Percentiles rank a stretch among this genome's conserved stretches.
These are phyloP conservation scores for Hymenoscyphus occultus DNA, from an alignment of 2,329 filamentous ascomycete species.

Conservation along the genomic window DNA sequence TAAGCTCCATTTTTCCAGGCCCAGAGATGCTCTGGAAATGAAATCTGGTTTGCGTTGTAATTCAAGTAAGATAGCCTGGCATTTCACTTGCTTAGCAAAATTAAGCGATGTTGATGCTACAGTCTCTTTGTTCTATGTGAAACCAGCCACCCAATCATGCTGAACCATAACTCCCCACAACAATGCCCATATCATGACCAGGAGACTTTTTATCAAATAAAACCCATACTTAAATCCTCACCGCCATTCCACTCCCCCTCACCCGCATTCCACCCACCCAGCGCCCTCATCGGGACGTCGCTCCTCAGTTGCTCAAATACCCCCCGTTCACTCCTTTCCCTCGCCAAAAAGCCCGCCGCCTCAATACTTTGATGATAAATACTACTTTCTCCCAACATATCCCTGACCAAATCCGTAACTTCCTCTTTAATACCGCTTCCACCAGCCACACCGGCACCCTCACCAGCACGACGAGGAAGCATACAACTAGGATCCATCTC, in stretches of 20 bases:
- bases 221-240: conserved; percentile 1
- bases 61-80: too few relatives aligned
- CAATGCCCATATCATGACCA: background rate
- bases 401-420: background rate
- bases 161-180: background rate
- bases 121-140: background rate
- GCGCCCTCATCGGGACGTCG: background rate
- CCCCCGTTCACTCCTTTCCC: background rate
- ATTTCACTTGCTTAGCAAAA: too few relatives aligned
- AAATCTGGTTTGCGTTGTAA: too few relatives aligned
- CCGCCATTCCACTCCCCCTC: conserved; percentile 5
- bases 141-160: background rate
- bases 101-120: background rate
- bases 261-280: background rate
- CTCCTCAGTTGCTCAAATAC: background rate
- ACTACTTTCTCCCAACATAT: conserved; percentile 7
- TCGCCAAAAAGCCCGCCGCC: background rate
- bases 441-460: background rate
- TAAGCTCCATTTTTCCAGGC: too few relatives aligned
- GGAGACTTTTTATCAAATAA: background rate
- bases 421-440: background rate
- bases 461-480: background rate
- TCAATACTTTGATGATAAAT: conserved; percentile 3
- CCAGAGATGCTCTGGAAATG: too few relatives aligned
- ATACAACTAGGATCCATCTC: background rate